phyloP scores from a whole-genome alignment of 108 stramenopile species.

The Chaetoceros muelleri region DNA sequence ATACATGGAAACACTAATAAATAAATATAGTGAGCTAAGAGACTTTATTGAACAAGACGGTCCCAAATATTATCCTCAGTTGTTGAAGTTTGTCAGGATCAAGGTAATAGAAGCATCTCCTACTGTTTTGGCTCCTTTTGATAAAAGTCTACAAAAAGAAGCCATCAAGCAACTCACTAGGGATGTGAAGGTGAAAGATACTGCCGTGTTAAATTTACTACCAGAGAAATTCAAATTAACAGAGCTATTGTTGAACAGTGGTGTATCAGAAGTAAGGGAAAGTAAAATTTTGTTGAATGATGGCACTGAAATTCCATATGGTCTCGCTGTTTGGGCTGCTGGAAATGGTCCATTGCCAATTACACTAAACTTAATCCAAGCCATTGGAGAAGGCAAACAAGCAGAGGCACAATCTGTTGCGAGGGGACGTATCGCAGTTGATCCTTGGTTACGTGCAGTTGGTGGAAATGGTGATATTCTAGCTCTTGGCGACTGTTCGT shows the following conservation, averaged over 20 bases:
- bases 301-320: conserved; percentile 66
- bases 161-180: conserved; percentile 67
- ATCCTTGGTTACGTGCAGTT: conserved; percentile 85
- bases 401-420: conserved; percentile 39
- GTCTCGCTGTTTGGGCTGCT: conserved; percentile 92
- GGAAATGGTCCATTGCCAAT: conserved; percentile 89
- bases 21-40: conserved; percentile 61
- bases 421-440: conserved; percentile 78
- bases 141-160: conserved; percentile 77
- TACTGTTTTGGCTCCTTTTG: conserved; percentile 80
- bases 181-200: conserved; percentile 31
- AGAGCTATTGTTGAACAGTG: conserved; percentile 67
- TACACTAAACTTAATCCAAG: conserved; percentile 58
- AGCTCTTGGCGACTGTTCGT: conserved; percentile 87
- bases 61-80: conserved; percentile 78
- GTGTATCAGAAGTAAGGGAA: conserved; percentile 81
- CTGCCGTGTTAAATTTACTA: conserved; percentile 24
- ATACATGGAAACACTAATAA: too few relatives aligned
- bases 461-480: conserved; percentile 73
- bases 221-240: conserved; percentile 58
- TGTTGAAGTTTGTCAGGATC: conserved; percentile 77
- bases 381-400: conserved; percentile 49
- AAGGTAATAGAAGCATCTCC: conserved; percentile 90
- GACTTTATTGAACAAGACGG: conserved; percentile 92
- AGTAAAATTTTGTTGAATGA: conserved; percentile 65